Evolutionary conservation across 176 grass and related monocot species (phyloP), one percentile per base, ranked within the genome.

Genomic region (Oryza brachyantha): DNA sequence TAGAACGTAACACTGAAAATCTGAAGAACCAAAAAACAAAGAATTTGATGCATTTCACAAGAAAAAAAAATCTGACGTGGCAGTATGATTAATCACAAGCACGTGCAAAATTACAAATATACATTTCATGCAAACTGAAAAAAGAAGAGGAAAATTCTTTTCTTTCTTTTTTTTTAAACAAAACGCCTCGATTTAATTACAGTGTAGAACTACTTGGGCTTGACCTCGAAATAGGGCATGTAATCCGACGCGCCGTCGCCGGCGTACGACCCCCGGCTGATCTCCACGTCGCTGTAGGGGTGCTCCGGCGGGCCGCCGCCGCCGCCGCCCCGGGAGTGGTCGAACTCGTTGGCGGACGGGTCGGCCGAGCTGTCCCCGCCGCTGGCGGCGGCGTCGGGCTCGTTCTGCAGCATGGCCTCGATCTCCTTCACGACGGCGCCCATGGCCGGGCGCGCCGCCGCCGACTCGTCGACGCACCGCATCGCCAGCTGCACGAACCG

Each of bases 401-500:
- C 90, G 64, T 86, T 85, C 14, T 71, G 90, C 68, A 92, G 74
- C 86, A 89, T 89, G 24, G 75, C 67, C 73, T 92, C 90, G 28
- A 92, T 82, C 63, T 89, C 90, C 83, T 92, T 85, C 12, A 89
- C 75, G 5, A 92, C 82, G 70, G 65, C 73, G 29, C 79, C 46
- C 86, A 92, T 92, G 54, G 24, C 12, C 11, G 83, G 90, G 21
- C 86, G 86, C 58, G 10, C 19, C 45, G 62, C 76, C 55, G 78
- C 86, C 7, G 86, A 66, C 63, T 92, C 78, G 66, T 89, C 64
- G 10, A 92, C 82, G 83, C 90, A 92, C 64, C 29, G 58, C 86
- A 92, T 88, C 29, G 90, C 90, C 42, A 92, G 78, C 74, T 92
- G 90, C 82, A 92, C 78, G 72, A 89, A 89, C 62, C 79, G 84